Evolutionary conservation across 441 rosid genomes (phyloP).

Genomic region (Gossypium gossypioides): DNA sequence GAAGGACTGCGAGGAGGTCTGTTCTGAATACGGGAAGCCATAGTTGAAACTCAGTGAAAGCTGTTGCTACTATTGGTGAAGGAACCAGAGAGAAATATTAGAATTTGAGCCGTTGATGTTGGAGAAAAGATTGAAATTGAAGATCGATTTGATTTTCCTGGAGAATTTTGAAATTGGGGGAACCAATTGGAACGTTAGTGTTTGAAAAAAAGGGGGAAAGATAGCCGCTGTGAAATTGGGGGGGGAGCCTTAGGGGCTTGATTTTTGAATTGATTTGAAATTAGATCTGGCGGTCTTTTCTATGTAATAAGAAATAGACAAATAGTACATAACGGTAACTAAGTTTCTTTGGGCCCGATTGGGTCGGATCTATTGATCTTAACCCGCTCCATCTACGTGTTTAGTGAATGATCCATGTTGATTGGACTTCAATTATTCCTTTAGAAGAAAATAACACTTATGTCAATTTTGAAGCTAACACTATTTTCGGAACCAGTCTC

Average conservation of each 20-base stretch:
- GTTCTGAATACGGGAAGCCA: constrained; percentile 79
- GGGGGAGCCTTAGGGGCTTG: constrained; percentile 25
- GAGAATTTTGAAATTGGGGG: background rate
- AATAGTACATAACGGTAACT: constrained; percentile 14
- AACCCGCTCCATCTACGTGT: background rate
- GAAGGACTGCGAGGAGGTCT: constrained; percentile 70
- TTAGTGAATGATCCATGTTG: background rate
- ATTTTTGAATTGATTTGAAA: constrained; percentile 48
- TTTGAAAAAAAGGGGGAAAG: constrained; percentile 8
- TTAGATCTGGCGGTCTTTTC: constrained; percentile 16
- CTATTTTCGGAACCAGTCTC: no score
- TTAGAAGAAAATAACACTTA: background rate
- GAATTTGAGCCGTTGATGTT: constrained; percentile 11
- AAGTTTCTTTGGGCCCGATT: background rate
- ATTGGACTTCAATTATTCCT: constrained; percentile 20
- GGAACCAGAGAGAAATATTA: background rate
- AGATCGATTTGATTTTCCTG: background rate
- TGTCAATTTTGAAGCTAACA: no score
- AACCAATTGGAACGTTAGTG: constrained; percentile 13
- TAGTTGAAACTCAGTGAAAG: constrained; percentile 9
- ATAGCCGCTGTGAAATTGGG: constrained; percentile 14
- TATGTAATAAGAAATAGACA: background rate
- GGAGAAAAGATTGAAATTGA: background rate
- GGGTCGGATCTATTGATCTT: background rate
- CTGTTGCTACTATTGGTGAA: background rate